Percentiles rank a stretch among this genome's conserved stretches.
phyloP scores from a whole-genome alignment of 1,284 basidiomycete genomes.

The Papiliotrema nemorosa region DNA sequence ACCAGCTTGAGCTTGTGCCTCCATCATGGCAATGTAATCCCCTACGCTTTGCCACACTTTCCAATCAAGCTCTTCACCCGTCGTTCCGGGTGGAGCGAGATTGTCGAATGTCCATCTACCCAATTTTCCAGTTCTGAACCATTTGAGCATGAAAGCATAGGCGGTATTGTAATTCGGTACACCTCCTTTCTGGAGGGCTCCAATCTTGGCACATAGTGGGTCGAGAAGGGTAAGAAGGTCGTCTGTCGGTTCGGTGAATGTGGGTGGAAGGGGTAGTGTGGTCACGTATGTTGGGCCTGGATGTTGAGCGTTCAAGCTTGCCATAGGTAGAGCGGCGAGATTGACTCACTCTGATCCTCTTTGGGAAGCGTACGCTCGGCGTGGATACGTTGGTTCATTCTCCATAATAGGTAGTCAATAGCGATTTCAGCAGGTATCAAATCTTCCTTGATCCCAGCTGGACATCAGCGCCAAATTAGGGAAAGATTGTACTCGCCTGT shows the following conservation, averaged over 20 bases:
- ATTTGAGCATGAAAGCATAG: slow-evolving; percentile 71
- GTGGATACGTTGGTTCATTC: slow-evolving; percentile 66
- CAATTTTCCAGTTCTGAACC: slow-evolving; percentile 71
- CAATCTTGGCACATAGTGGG: slow-evolving; percentile 66
- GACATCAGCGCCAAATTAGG: background rate
- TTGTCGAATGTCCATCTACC: slow-evolving; percentile 54
- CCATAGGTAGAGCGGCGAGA: background rate
- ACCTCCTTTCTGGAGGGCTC: slow-evolving; percentile 76
- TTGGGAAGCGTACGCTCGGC: slow-evolving; percentile 15
- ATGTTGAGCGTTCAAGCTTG: slow-evolving; percentile 55
- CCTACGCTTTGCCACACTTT: background rate
- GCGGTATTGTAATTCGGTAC: slow-evolving; percentile 66
- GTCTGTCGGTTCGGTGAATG: slow-evolving; percentile 56
- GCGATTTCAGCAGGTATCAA: slow-evolving; percentile 81
- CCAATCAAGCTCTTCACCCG: slow-evolving; percentile 1
- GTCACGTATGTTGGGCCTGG: slow-evolving; percentile 56
- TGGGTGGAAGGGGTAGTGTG: slow-evolving; percentile 55
- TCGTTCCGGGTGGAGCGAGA: slow-evolving; percentile 20
- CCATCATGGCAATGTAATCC: slow-evolving; percentile 1
- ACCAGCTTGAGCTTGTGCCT: background rate
- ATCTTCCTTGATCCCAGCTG: slow-evolving; percentile 91
- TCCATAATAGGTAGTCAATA: slow-evolving; percentile 82
- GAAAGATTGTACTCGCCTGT: slow-evolving; percentile 60
- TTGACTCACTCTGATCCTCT: slow-evolving; percentile 6
- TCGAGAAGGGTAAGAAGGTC: slow-evolving; percentile 65